These are phyloP conservation scores for Russula sp. DNA, from an alignment of 768 basidiomycete genomes.

Conservation along the genomic window DNA sequence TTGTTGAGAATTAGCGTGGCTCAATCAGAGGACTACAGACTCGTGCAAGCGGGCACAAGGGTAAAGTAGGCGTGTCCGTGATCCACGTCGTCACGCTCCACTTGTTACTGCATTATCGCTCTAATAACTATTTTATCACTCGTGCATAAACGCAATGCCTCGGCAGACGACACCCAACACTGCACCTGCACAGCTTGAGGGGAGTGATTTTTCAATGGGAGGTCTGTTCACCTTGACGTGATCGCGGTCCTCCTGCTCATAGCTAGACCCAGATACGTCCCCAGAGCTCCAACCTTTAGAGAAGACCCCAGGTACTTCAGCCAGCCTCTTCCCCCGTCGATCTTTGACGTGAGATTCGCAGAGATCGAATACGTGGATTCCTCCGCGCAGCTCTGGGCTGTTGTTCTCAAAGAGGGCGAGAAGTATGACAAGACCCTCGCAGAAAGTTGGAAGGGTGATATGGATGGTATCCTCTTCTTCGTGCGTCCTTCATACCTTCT, in stretches of 20 bases:
- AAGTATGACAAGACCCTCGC: slow-evolving; percentile 15
- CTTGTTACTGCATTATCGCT: too few species aligned
- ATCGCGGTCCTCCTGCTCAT: neutral
- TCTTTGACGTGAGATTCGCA: neutral
- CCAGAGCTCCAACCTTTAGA: neutral
- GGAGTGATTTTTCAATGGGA: neutral
- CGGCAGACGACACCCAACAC: neutral
- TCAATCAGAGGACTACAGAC: too few species aligned
- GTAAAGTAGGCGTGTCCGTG: too few species aligned
- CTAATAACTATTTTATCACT: neutral
- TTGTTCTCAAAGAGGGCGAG: slow-evolving; percentile 11
- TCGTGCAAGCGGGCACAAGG: too few species aligned
- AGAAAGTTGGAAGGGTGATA: slow-evolving; percentile 11
- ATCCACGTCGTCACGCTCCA: too few species aligned
- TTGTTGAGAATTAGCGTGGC: too few species aligned
- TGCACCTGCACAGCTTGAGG: neutral
- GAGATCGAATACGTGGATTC: slow-evolving; percentile 14
- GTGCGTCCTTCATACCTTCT: neutral
- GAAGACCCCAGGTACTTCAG: neutral
- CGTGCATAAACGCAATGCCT: neutral
- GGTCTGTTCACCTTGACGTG: neutral
- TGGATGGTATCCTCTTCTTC: slow-evolving; percentile 11
- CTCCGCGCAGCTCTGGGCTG: slow-evolving; percentile 13
- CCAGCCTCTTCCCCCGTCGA: neutral
- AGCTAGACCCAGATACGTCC: neutral